Evolutionary conservation across 257 asterid genomes (phyloP).

Genomic region (Solanum bulbocastanum): DNA sequence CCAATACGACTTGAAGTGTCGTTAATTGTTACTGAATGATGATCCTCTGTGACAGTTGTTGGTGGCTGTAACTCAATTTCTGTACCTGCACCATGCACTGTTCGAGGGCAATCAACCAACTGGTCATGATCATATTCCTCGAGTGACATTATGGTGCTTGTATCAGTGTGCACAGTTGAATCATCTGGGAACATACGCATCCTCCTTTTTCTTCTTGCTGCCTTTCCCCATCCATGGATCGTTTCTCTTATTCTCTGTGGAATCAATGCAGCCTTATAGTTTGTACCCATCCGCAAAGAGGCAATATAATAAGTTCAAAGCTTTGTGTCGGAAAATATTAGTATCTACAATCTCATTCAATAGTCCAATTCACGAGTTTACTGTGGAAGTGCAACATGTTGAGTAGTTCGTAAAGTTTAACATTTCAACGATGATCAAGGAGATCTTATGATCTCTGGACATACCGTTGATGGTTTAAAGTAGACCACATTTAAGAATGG

Average conservation of each 20-base stretch:
- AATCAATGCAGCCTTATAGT: conserved; percentile 85
- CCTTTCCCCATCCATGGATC: conserved; percentile 91
- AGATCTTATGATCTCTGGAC: neutral
- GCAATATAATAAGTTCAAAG: neutral
- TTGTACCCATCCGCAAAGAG: conserved; percentile 75
- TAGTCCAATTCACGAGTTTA: neutral
- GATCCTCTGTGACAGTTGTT: neutral
- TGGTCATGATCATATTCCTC: conserved; percentile 52
- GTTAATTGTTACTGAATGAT: conserved; percentile 19
- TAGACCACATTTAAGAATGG: neutral
- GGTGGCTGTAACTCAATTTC: conserved; percentile 53
- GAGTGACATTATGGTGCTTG: conserved; percentile 71
- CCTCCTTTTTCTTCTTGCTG: conserved; percentile 66
- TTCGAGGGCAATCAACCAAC: conserved; percentile 45
- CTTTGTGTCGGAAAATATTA: neutral
- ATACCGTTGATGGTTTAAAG: neutral
- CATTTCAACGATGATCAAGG: neutral
- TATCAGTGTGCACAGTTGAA: conserved; percentile 64
- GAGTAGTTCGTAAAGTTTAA: neutral
- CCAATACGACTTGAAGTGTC: conserved; percentile 44
- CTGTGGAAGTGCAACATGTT: neutral
- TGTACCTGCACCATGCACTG: conserved; percentile 9
- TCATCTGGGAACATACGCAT: conserved; percentile 46
- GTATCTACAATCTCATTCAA: neutral
- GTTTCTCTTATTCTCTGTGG: conserved; percentile 75